Conservation (phyloP, 306 rosid genomes). For the Prosopis cineraria region DNA sequence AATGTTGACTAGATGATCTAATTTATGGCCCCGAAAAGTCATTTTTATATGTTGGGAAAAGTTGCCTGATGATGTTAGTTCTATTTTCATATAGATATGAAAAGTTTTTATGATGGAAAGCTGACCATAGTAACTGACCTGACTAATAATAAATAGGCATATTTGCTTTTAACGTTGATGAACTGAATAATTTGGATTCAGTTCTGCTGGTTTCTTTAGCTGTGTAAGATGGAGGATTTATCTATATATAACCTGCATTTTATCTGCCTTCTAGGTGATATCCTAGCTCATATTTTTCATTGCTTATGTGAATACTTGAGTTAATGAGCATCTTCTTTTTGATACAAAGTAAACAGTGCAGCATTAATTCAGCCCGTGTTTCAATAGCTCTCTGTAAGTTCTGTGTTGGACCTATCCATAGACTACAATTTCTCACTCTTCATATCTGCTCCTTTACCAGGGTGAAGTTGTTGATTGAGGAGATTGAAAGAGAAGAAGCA, state of each 20-base stretch:
- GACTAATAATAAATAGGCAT: conserved; percentile 12
- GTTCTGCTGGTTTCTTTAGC: conserved; percentile 26
- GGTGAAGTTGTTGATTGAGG: conserved; percentile 85
- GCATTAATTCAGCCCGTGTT: conserved; percentile 7
- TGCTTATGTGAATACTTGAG: conserved; percentile 9
- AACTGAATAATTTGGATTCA: conserved; percentile 7
- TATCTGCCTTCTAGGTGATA: conserved; percentile 27
- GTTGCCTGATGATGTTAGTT: conserved; percentile 18
- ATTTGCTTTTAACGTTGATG: conserved; percentile 24
- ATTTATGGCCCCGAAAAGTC: conserved; percentile 7
- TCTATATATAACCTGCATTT: background rate
- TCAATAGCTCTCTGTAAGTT: conserved; percentile 21
- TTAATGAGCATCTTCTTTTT: conserved; percentile 21
- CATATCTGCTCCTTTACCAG: conserved; percentile 48
- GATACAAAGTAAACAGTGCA: conserved; percentile 9
- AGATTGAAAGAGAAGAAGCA: conserved; percentile 87
- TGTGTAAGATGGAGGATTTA: background rate
- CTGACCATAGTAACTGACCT: conserved; percentile 19
- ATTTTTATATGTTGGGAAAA: conserved; percentile 13
- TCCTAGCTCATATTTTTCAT: conserved; percentile 25
- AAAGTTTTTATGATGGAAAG: conserved; percentile 10
- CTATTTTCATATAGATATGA: conserved; percentile 16
- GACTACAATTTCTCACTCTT: conserved; percentile 25
- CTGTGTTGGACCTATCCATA: conserved; percentile 20
- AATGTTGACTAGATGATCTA: conserved; percentile 15